Percentiles rank a stretch among this genome's conserved stretches.
Conservation (phyloP, 2,329 filamentous ascomycete species). For the Acrocalymma vagum region DNA sequence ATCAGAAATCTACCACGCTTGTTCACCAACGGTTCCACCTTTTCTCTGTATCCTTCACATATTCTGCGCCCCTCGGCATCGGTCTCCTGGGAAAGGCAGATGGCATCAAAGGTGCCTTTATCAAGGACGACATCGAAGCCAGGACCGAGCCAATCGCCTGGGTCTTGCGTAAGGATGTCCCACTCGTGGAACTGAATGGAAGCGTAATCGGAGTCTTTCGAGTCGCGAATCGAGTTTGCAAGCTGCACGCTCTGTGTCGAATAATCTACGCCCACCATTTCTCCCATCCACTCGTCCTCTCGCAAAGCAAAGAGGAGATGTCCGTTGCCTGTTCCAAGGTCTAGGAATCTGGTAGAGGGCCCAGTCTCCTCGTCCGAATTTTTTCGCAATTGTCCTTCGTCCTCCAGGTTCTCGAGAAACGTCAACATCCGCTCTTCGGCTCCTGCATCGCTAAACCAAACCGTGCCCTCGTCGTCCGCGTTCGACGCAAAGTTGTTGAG, state of each 20-base stretch:
- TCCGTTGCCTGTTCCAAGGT: constrained; percentile 94
- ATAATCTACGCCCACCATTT: constrained; percentile 90
- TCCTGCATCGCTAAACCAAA: constrained; percentile 95
- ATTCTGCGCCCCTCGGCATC: constrained; percentile 64
- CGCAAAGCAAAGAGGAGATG: constrained; percentile 85
- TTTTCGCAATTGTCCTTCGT: constrained; percentile 56
- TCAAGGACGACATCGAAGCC: constrained; percentile 95
- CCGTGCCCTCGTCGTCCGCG: constrained; percentile 81
- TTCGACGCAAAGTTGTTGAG: constrained; percentile 75
- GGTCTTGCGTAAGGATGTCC: constrained; percentile 57
- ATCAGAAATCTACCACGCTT: constrained; percentile 79
- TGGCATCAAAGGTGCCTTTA: constrained; percentile 97
- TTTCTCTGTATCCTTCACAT: constrained; percentile 77
- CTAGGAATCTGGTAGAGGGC: constrained; percentile 69
- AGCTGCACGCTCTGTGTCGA: constrained; percentile 77
- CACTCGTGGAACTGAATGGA: constrained; percentile 61
- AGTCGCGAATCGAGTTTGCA: constrained; percentile 68
- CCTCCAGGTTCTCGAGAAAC: constrained; percentile 65
- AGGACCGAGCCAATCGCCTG: constrained; percentile 64
- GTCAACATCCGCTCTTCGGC: constrained; percentile 82
- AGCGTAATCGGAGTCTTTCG: constrained; percentile 32
- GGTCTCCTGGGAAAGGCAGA: constrained; percentile 74
- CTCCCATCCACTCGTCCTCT: constrained; percentile 71
- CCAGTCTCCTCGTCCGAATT: constrained; percentile 28
- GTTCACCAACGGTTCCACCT: constrained; percentile 74